These are phyloP conservation scores for Plectosphaerella sp. DNA, from an alignment of 2,329 filamentous ascomycete genomes.

Conservation along the genomic window DNA sequence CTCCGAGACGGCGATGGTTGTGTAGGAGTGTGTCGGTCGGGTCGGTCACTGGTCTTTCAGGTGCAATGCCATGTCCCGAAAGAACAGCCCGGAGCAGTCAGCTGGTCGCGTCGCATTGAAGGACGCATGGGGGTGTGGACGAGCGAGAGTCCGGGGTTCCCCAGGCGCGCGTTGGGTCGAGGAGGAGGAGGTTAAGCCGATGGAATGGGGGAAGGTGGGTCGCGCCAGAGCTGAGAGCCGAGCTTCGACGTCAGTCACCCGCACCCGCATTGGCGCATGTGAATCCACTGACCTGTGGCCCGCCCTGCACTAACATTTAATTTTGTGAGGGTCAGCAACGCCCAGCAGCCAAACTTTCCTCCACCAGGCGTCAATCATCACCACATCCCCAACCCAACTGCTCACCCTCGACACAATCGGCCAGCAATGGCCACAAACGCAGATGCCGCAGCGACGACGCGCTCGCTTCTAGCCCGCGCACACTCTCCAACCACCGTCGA, in stretches of 20 bases:
- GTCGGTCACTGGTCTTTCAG: background rate
- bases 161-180: background rate
- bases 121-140: background rate
- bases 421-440: conserved; percentile 25
- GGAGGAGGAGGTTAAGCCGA: background rate
- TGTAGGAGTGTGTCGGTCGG: background rate
- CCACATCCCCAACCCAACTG: background rate
- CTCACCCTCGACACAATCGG: background rate
- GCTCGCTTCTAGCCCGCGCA: conserved; percentile 68
- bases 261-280: background rate
- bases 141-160: background rate
- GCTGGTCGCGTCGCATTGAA: background rate
- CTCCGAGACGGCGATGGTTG: background rate
- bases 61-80: background rate
- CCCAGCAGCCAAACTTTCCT: background rate
- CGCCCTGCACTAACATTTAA: conserved; percentile 13
- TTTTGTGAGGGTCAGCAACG: conserved; percentile 3
- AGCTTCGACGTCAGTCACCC: background rate
- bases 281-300: background rate
- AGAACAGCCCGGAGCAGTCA: background rate
- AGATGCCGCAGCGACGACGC: conserved; percentile 40
- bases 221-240: background rate
- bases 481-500: conserved; percentile 69
- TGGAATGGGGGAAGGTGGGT: background rate
- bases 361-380: background rate